Conservation (phyloP, 768 basidiomycete species). For the Phanerodontia chrysosporium region DNA sequence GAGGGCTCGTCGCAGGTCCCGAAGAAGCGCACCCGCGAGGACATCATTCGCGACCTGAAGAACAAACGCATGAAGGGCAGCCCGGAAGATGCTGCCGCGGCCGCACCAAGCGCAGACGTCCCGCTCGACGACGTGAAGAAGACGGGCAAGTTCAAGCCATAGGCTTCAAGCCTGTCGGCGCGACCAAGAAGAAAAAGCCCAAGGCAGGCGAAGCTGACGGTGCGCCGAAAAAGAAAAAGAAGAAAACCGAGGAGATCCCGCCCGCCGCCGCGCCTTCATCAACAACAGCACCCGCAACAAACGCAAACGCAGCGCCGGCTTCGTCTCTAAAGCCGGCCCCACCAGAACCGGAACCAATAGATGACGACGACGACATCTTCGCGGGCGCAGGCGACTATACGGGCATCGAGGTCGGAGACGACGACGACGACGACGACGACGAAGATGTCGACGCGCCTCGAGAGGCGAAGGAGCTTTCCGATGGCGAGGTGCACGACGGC, state of each 20-base stretch:
- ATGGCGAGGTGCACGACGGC: neutral
- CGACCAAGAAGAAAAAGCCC: conserved; percentile 49
- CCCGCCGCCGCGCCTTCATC: neutral
- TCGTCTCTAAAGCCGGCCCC: conserved; percentile 22
- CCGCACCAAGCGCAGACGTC: conserved; percentile 17
- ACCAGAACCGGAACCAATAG: conserved; percentile 37
- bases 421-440: conserved; percentile 27
- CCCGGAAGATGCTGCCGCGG: conserved; percentile 10
- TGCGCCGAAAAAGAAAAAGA: conserved; percentile 62
- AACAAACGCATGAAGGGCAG: conserved; percentile 45
- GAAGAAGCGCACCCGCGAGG: conserved; percentile 75
- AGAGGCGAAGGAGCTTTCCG: conserved; percentile 12
- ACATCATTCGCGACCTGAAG: conserved; percentile 71
- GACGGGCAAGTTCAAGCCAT: conserved; percentile 45
- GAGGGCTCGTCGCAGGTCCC: conserved; percentile 37
- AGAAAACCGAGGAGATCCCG: neutral
- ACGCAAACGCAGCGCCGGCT: neutral
- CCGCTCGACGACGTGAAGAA: conserved; percentile 35
- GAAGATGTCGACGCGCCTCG: neutral
- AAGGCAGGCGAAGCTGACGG: conserved; percentile 35
- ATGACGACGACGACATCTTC: conserved; percentile 85
- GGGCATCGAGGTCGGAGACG: conserved; percentile 54
- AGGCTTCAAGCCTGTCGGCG: conserved; percentile 64
- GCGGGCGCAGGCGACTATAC: conserved; percentile 81
- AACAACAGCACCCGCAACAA: neutral